Percentiles rank a stretch among this genome's conserved stretches.
Conservation (phyloP, 2,329 filamentous ascomycete genomes). For the Aspergillus brunneoviolaceus region DNA sequence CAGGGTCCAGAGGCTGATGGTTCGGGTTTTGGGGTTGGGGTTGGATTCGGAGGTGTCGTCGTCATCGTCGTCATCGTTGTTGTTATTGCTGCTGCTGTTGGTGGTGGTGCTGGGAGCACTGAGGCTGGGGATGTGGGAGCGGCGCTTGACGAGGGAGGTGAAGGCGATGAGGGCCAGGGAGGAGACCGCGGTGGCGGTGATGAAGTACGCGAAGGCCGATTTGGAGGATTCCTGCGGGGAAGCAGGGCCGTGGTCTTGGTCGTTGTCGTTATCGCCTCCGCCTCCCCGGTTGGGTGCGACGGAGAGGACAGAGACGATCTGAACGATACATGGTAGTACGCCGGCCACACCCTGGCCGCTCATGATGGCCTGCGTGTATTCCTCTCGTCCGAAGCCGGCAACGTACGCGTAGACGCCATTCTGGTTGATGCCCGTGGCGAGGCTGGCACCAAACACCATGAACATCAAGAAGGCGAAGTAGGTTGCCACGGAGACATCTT, state of each 20-base stretch:
- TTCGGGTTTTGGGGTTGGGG: constrained; percentile 36
- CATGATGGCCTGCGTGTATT: constrained; percentile 97
- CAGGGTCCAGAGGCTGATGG: constrained; percentile 63
- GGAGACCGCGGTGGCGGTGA: constrained; percentile 79
- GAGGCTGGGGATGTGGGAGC: constrained; percentile 8
- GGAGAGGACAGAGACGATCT: constrained; percentile 78
- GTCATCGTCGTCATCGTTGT: constrained; percentile 29
- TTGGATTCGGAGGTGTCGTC: constrained; percentile 22
- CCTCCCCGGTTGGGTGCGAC: constrained; percentile 42
- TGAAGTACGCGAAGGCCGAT: constrained; percentile 86
- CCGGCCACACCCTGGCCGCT: constrained; percentile 88
- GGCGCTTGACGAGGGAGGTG: constrained; percentile 65
- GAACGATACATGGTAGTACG: constrained; percentile 81
- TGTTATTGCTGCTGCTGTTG: constrained; percentile 6
- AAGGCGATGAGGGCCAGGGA: constrained; percentile 69
- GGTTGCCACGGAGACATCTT: constrained; percentile 57
- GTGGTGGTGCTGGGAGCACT: neutral
- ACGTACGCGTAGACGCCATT: constrained; percentile 94
- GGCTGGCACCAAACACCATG: constrained; percentile 76
- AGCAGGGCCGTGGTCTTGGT: constrained; percentile 29
- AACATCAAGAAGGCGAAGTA: constrained; percentile 82
- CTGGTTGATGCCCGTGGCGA: constrained; percentile 82
- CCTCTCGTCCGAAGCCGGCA: constrained; percentile 75
- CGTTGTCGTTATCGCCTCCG: constrained; percentile 32
- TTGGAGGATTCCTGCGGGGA: constrained; percentile 54